Evolutionary conservation across 1,284 basidiomycete species (phyloP).

Genomic region (Ustilago lituana): DNA sequence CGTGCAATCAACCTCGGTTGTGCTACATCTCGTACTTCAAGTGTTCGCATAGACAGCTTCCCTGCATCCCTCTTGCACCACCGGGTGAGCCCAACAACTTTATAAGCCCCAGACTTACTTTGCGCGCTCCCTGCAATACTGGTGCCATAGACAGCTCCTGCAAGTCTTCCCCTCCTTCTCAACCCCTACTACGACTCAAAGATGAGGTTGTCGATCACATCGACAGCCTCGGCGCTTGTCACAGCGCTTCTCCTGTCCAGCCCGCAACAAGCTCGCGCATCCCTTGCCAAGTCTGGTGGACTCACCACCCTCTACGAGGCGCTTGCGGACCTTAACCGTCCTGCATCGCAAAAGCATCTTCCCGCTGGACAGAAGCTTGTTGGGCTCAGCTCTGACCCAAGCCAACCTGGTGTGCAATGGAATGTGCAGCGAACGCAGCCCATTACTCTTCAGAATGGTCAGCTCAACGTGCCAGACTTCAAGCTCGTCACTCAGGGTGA

Average conservation of each 20-base stretch:
- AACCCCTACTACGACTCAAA: background rate
- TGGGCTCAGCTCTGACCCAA: slow-evolving; percentile 25
- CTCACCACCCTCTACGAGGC: slow-evolving; percentile 37
- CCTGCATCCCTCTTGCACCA: background rate
- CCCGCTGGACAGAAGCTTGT: slow-evolving; percentile 9
- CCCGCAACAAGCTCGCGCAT: slow-evolving; percentile 25
- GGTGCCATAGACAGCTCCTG: background rate
- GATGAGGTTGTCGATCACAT: slow-evolving; percentile 23
- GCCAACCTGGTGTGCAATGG: slow-evolving; percentile 40
- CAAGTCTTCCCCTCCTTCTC: background rate
- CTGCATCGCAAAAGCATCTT: slow-evolving; percentile 31
- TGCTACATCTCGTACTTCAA: too few relatives aligned
- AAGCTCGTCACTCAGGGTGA: slow-evolving; percentile 32
- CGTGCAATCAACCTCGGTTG: too few relatives aligned
- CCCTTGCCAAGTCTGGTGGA: slow-evolving; percentile 32
- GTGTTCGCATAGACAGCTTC: too few relatives aligned
- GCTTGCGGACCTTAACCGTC: slow-evolving; percentile 44
- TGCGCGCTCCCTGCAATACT: too few relatives aligned
- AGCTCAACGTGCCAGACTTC: slow-evolving; percentile 35
- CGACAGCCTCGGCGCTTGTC: slow-evolving; percentile 26
- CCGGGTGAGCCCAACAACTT: too few relatives aligned
- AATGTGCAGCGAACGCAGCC: slow-evolving; percentile 19
- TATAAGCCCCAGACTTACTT: too few relatives aligned
- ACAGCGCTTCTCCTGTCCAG: slow-evolving; percentile 24
- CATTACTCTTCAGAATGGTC: slow-evolving; percentile 23